Evolutionary conservation across 2,329 filamentous ascomycete genomes (phyloP).

Genomic region (Claviceps maximensis): DNA sequence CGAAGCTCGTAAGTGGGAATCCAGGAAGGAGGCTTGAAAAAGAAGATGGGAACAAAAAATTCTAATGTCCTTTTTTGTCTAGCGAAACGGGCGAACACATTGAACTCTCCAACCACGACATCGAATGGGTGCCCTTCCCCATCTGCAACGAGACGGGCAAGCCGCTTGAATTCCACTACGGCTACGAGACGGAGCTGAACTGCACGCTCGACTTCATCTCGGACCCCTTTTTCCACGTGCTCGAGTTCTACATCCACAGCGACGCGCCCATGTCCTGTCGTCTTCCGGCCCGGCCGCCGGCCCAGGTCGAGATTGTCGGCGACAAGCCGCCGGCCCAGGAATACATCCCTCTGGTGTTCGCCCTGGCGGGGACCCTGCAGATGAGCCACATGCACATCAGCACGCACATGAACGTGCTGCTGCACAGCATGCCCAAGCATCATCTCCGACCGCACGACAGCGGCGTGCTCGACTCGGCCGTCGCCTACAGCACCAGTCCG

Average conservation of each 20-base stretch:
- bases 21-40: background rate
- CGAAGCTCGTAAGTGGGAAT: conserved; percentile 44
- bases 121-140: conserved; percentile 87
- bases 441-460: conserved; percentile 50
- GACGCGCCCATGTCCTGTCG: conserved; percentile 89
- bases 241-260: conserved; percentile 96
- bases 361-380: conserved; percentile 79
- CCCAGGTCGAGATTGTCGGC: conserved; percentile 40
- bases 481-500: conserved; percentile 73
- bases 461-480: conserved; percentile 74
- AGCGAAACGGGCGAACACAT: conserved; percentile 87
- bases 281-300: conserved; percentile 61
- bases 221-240: conserved; percentile 74
- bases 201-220: conserved; percentile 68
- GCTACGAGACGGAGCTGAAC: conserved; percentile 67
- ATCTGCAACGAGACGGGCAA: conserved; percentile 75
- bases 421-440: conserved; percentile 56
- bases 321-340: conserved; percentile 36
- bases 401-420: conserved; percentile 76
- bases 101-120: conserved; percentile 63
- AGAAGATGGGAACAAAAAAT: background rate
- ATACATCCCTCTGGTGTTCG: conserved; percentile 78
- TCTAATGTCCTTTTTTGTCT: background rate
- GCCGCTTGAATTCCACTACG: conserved; percentile 77
- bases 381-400: conserved; percentile 80